Evolutionary conservation across 2,329 filamentous ascomycete species (phyloP).

Genomic region (Graphilbum ipis-grandicollis): DNA sequence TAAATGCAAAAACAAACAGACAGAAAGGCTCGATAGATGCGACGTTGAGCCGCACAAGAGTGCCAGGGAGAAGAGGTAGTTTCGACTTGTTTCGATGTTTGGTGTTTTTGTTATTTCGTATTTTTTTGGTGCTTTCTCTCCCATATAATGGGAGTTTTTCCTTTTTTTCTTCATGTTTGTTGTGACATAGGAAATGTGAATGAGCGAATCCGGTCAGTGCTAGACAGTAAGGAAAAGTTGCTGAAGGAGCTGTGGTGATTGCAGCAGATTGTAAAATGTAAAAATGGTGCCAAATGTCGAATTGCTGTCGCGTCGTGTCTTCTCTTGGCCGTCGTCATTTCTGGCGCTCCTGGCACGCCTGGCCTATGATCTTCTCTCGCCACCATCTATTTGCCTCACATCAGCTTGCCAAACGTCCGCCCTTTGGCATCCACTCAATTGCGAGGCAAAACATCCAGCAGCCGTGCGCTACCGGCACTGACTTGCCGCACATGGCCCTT

Average conservation of each 20-base stretch:
- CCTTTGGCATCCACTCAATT: slow-evolving; percentile 31
- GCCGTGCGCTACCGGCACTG: slow-evolving; percentile 60
- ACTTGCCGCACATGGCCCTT: slow-evolving; percentile 51
- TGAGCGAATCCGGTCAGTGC: slow-evolving; percentile 15
- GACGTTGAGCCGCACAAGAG: no score
- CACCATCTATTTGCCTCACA: background rate
- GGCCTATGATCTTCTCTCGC: no score
- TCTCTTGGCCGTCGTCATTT: no score
- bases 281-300: slow-evolving; percentile 8
- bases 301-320: no score
- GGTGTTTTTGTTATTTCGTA: no score
- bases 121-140: background rate
- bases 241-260: slow-evolving; percentile 6
- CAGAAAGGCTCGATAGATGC: no score
- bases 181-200: slow-evolving; percentile 9
- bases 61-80: no score
- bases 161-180: slow-evolving; percentile 6
- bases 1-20: no score
- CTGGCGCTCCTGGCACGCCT: no score
- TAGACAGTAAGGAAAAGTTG: slow-evolving; percentile 5
- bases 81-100: background rate
- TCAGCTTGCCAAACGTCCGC: background rate
- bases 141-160: background rate
- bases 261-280: slow-evolving; percentile 2
- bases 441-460: slow-evolving; percentile 48